phyloP scores from a whole-genome alignment of 2,329 filamentous ascomycete genomes.

The Fusarium sp. region DNA sequence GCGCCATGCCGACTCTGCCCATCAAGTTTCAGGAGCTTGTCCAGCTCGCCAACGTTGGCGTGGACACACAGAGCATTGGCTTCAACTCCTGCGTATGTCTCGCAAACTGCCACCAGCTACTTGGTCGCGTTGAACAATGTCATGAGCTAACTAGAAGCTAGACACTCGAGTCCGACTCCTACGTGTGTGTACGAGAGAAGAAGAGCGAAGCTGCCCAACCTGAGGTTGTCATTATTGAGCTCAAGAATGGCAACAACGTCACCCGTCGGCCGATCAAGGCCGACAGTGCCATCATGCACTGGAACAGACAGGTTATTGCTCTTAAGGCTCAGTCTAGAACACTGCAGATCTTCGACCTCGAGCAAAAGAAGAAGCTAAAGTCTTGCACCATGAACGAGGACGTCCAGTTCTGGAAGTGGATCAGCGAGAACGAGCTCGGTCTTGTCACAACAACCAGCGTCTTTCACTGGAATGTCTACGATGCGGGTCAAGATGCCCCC shows the following conservation, averaged over 20 bases:
- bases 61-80: slow-evolving; percentile 67
- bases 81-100: slow-evolving; percentile 80
- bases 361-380: slow-evolving; percentile 94
- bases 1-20: slow-evolving; percentile 75
- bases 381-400: slow-evolving; percentile 97
- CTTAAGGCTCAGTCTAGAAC: slow-evolving; percentile 94
- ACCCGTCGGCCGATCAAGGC: slow-evolving; percentile 96
- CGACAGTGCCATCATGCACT: slow-evolving; percentile 99
- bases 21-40: slow-evolving; percentile 95
- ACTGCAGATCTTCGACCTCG: slow-evolving; percentile 96
- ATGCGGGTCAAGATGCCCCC: slow-evolving; percentile 79
- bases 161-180: slow-evolving; percentile 98
- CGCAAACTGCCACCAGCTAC: slow-evolving; percentile 14
- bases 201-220: slow-evolving; percentile 83
- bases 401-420: slow-evolving; percentile 99
- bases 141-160: slow-evolving; percentile 51
- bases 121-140: neutral
- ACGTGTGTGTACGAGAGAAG: slow-evolving; percentile 96
- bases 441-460: slow-evolving; percentile 91
- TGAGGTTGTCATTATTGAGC: slow-evolving; percentile 96
- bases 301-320: slow-evolving; percentile 93
- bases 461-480: slow-evolving; percentile 98
- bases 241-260: slow-evolving; percentile 97
- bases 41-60: slow-evolving; percentile 65
- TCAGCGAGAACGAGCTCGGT: slow-evolving; percentile 86